Evolutionary conservation across 1,139 yeast genomes (phyloP).

Genomic region (Nakaseomyces sp.): DNA sequence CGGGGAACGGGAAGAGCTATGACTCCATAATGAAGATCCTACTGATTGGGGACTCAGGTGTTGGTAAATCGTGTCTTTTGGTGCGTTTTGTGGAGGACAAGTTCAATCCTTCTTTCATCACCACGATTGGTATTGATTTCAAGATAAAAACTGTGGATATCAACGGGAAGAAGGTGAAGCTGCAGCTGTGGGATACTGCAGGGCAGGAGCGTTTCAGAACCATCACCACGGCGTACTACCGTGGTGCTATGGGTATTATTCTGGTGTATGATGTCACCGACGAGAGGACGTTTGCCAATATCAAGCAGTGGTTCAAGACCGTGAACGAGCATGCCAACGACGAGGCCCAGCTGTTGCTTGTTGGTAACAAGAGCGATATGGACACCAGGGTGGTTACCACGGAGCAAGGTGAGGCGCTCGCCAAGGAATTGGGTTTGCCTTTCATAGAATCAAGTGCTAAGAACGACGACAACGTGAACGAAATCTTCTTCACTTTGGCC

Average conservation of each 20-base stretch:
- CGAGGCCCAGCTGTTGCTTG: constrained; percentile 86
- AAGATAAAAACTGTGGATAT: constrained; percentile 93
- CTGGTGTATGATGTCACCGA: constrained; percentile 95
- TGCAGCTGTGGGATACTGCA: constrained; percentile 98
- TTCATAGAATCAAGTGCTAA: constrained; percentile 95
- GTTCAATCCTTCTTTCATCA: constrained; percentile 91
- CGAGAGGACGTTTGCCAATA: constrained; percentile 76
- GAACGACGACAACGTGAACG: constrained; percentile 84
- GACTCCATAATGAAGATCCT: constrained; percentile 91
- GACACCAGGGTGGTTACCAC: constrained; percentile 69
- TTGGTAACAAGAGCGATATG: constrained; percentile 86
- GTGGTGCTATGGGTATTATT: constrained; percentile 98
- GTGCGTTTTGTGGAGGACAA: constrained; percentile 94
- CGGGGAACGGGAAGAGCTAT: constrained; percentile 50
- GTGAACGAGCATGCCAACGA: constrained; percentile 95
- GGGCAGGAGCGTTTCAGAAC: constrained; percentile 98
- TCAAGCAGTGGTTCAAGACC: constrained; percentile 87
- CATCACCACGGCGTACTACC: constrained; percentile 93
- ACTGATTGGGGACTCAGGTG: constrained; percentile 95
- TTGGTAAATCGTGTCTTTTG: constrained; percentile 90
- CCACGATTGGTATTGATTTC: constrained; percentile 96
- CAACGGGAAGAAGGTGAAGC: constrained; percentile 84
- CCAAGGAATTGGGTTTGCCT: constrained; percentile 80
- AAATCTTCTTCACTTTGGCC: constrained; percentile 86
- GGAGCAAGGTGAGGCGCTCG: constrained; percentile 85